Conservation (phyloP, 2,329 filamentous ascomycete genomes). For the Cladosporium sp. region DNA sequence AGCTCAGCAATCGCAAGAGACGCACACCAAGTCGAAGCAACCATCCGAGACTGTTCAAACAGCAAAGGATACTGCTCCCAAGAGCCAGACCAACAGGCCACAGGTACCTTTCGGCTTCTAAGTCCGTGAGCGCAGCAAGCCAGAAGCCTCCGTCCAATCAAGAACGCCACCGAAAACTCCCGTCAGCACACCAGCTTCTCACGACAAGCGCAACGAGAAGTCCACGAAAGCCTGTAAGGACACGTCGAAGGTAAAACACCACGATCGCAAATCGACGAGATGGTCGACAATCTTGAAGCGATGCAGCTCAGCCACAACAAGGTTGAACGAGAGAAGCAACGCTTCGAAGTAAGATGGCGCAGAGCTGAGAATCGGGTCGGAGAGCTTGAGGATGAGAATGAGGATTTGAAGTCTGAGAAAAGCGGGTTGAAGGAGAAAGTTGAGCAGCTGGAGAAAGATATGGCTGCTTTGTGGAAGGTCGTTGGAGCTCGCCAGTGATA, state of each 20-base stretch:
- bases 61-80: neutral
- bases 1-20: neutral
- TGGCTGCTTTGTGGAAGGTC: neutral
- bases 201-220: neutral
- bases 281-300: neutral
- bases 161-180: neutral
- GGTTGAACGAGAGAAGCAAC: neutral
- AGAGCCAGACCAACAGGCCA: too few relatives aligned
- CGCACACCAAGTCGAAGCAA: neutral
- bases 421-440: neutral
- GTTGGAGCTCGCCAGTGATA: too few relatives aligned
- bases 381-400: neutral
- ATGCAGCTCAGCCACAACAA: neutral
- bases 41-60: neutral
- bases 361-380: neutral
- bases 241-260: neutral
- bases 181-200: neutral
- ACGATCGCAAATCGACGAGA: neutral
- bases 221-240: neutral
- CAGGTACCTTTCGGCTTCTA: neutral
- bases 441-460: neutral
- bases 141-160: too few relatives aligned
- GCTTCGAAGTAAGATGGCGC: neutral
- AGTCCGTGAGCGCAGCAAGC: neutral
- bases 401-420: neutral